Evolutionary conservation across 805 yeast genomes (phyloP).

Genomic region (Saturnispora hagleri): DNA sequence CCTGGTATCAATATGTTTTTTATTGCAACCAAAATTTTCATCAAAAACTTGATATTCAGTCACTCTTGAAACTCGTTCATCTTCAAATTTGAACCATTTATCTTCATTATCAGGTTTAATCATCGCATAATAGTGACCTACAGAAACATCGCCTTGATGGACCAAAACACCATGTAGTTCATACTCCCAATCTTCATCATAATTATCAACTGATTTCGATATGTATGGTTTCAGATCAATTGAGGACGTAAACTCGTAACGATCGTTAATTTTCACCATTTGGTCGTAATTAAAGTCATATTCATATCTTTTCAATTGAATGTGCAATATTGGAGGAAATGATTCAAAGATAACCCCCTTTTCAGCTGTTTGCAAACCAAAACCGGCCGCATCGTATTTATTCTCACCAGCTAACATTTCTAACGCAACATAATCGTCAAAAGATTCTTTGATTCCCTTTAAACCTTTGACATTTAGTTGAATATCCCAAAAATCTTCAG

Average conservation of each 20-base stretch:
- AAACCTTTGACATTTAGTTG: conserved; percentile 88
- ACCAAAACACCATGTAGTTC: conserved; percentile 89
- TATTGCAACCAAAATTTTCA: conserved; percentile 83
- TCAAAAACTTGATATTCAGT: conserved; percentile 80
- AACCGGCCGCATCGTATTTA: conserved; percentile 85
- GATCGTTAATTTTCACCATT: conserved; percentile 84
- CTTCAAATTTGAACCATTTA: conserved; percentile 83
- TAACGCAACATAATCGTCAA: conserved; percentile 76
- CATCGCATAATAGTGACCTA: conserved; percentile 95
- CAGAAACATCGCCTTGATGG: conserved; percentile 91
- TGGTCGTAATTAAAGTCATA: conserved; percentile 86
- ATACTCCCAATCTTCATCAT: conserved; percentile 61
- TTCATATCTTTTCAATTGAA: conserved; percentile 90
- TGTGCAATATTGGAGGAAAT: conserved; percentile 87
- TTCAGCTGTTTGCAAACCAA: conserved; percentile 89
- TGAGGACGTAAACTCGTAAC: conserved; percentile 77
- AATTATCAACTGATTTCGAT: conserved; percentile 43
- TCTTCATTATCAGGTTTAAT: conserved; percentile 66
- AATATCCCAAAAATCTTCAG: conserved; percentile 97
- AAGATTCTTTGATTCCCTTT: conserved; percentile 62
- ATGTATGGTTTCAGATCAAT: conserved; percentile 76
- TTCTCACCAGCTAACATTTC: conserved; percentile 92
- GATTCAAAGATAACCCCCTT: conserved; percentile 90
- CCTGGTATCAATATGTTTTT: conserved; percentile 39
- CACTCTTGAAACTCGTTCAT: conserved; percentile 86